Base-by-base conservation (phyloP, 208 protist species). In the Acanthamoeba rhysodes region DNA sequence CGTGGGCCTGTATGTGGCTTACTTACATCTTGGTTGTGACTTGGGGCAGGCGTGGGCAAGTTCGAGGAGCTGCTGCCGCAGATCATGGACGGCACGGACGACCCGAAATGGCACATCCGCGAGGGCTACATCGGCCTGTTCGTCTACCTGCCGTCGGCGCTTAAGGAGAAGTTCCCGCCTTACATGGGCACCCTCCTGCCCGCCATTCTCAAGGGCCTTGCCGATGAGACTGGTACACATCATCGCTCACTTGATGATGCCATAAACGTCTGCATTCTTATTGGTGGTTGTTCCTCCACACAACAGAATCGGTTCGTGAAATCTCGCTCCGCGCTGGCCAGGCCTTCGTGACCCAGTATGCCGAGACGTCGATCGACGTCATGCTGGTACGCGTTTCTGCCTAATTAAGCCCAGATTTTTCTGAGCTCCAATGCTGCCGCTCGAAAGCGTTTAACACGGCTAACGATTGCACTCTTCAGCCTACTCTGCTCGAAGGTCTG, bases 271-370 rank as follows among this genome's bases (percentile, higher is more conserved):
- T 76, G 76, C 18, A 87, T 95, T 48, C 8, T 90, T 55, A 41
- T 95, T 57, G 10, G 5, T 76, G 18, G 94, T 14, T 55, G 14
- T 84, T 90, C 18, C 16, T 6, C 9, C 29, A 7, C 16, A 80
- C 34, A n/a, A n/a, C 84, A 32, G 98, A 98, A 90, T 70, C 74
- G 37, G 98, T 98, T 37, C 97, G 98, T 53, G 96, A 98, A 48
- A 95, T 97, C 50, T 96, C 98, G 50, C 90, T 98, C 29, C 62
- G 93, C n/a, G 98, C 97, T 53, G 98, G 98, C 27, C 96, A 98
- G 88, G 95, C 97, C 12, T 97, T 98, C 34, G 96, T 98, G 7
- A 97, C 78, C 88, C 57, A 97, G 91, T 98, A 96, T 45, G 95
- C 95, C 4, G 88, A 95, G 4, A 62, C 48, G 55, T 80, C 96